Evolutionary conservation across 331 rosid genomes (phyloP), one percentile per base, ranked within the genome.

Genomic region (Ulmus americana): DNA sequence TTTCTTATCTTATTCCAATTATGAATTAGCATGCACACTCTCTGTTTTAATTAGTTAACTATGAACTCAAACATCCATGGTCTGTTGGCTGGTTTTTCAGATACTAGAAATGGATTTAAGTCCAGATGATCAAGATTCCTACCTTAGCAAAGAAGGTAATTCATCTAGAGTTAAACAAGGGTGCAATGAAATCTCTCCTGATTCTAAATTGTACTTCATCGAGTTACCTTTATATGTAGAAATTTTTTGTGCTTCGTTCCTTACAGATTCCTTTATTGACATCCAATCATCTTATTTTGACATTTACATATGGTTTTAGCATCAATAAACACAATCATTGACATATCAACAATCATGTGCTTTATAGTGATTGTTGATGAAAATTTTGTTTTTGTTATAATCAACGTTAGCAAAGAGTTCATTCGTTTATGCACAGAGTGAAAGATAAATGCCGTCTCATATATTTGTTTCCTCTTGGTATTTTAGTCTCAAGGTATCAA

Each of bases 81-180:
- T 49, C 59, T 52, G 48, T 59, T 69, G 28, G 73, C 55, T 65
- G 68, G 69, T 65, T 15, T 76, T 72, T 51, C 84, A 90, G 97
- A 87, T 90, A 80, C 94, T 90, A 58, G 88, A 79, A 69, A 90
- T 87, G 97, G 97, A 90, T 79, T 84, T 90, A 70, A 71, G 69
- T 75, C 90, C 97, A 42, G 55, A 42, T 41, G 88, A 81, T 71
- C 78, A 83, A 64, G 94, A 87, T 43, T 42, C 76, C 44, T 46
- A 57, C 70, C 61, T 81, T 68, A 75, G 59, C 43, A 73, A 69
- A 68, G 86, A 80, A 87, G 97, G 97, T 90, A 84, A 81, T 52
- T 64, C 59, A 52, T 68, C 66, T 77, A 15, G 55, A 12, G n/a
- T 61, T 45, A 45, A 28, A 38, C 35, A 20, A 43, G 15, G 45